A percentile compares a stretch with the other conserved stretches of the same genome.
phyloP scores from a whole-genome alignment of 768 basidiomycete genomes.

The Cystofilobasidium bisporidii region DNA sequence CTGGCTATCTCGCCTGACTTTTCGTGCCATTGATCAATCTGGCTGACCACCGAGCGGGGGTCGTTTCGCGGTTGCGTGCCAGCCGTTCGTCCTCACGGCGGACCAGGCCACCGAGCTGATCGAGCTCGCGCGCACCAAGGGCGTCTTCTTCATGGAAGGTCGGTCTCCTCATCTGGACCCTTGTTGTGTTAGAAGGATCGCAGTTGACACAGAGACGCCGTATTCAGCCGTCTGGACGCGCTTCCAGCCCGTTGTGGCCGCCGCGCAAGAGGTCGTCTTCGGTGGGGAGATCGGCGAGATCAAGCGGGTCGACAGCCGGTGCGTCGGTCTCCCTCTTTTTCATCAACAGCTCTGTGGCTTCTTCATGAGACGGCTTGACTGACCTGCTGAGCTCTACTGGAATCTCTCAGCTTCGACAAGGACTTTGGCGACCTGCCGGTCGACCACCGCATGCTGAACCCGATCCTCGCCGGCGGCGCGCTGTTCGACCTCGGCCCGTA shows the following conservation, averaged over 20 bases:
- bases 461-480: slow-evolving; percentile 38
- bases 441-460: slow-evolving; percentile 36
- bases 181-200: too few relatives aligned
- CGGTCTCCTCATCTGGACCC: neutral
- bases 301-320: slow-evolving; percentile 14
- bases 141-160: slow-evolving; percentile 82
- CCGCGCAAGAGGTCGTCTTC: slow-evolving; percentile 19
- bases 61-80: too few relatives aligned
- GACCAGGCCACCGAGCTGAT: slow-evolving; percentile 67
- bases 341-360: too few relatives aligned
- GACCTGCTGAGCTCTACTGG: too few relatives aligned
- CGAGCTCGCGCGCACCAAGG: slow-evolving; percentile 62
- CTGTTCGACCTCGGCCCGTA: slow-evolving; percentile 39
- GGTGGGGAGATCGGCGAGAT: slow-evolving; percentile 8
- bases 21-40: too few relatives aligned
- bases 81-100: slow-evolving; percentile 63
- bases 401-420: slow-evolving; percentile 5
- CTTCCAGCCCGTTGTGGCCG: slow-evolving; percentile 14
- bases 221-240: slow-evolving; percentile 2
- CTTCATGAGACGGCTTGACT: neutral
- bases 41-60: too few relatives aligned
- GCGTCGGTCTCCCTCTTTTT: neutral
- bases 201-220: too few relatives aligned
- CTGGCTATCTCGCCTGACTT: too few relatives aligned
- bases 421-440: slow-evolving; percentile 29